phyloP scores from a whole-genome alignment of 106 monocot species.

The Dendrobium officinale region DNA sequence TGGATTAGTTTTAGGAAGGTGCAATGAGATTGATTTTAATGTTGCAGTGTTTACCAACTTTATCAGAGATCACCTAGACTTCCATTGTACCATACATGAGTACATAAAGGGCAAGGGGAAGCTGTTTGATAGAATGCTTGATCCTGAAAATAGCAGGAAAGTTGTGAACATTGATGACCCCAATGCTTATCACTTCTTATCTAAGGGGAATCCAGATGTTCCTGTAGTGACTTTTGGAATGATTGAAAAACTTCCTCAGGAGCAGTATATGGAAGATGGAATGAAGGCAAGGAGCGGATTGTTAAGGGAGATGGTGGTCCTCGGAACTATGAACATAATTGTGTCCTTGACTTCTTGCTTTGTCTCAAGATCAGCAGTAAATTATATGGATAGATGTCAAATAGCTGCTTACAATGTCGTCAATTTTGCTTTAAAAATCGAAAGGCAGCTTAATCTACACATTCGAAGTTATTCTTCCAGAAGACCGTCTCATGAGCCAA shows the following conservation, averaged over 20 bases:
- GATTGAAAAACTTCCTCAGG: background rate
- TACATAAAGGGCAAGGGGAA: conserved; percentile 48
- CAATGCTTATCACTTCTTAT: conserved; percentile 38
- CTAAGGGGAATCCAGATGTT: conserved; percentile 48
- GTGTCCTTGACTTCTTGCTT: too few relatives aligned
- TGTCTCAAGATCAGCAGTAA: too few relatives aligned
- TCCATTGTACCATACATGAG: conserved; percentile 39
- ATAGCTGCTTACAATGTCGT: too few relatives aligned
- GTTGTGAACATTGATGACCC: conserved; percentile 61
- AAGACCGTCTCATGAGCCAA: too few relatives aligned
- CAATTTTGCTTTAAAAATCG: too few relatives aligned
- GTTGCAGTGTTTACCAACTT: conserved; percentile 69
- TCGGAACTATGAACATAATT: too few relatives aligned
- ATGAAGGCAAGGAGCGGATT: too few relatives aligned
- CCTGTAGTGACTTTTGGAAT: conserved; percentile 58
- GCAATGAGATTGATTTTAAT: conserved; percentile 58
- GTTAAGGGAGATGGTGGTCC: too few relatives aligned
- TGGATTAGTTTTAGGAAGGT: conserved; percentile 43
- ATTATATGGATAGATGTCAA: too few relatives aligned
- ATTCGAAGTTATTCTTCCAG: too few relatives aligned
- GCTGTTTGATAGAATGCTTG: conserved; percentile 58
- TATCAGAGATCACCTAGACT: conserved; percentile 48
- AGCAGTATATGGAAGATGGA: too few relatives aligned
- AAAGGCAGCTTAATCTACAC: too few relatives aligned
- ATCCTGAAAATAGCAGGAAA: conserved; percentile 47